These are phyloP conservation scores for Rhodotorula babjevae DNA, from an alignment of 768 basidiomycete genomes.

Conservation along the genomic window DNA sequence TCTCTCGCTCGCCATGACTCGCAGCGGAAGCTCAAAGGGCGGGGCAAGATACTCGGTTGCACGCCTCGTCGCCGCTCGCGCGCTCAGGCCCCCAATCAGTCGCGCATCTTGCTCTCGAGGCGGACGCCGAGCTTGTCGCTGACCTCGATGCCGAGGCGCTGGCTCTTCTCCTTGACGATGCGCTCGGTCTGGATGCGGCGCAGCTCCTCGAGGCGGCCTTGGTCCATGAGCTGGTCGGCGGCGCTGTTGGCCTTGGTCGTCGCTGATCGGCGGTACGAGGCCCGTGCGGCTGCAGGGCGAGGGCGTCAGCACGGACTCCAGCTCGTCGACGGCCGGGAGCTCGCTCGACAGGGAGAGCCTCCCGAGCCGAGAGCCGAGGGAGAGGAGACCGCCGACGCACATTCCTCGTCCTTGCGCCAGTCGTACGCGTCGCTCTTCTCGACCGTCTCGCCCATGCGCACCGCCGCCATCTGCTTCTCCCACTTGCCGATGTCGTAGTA, in stretches of 20 bases:
- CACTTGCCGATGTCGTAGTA: constrained; percentile 32
- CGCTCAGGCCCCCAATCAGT: not conserved
- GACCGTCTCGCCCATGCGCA: constrained; percentile 36
- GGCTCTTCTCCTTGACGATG: constrained; percentile 24
- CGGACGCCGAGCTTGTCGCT: constrained; percentile 19
- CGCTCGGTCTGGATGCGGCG: constrained; percentile 29
- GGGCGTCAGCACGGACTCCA: too few species aligned
- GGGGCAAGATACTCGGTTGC: too few species aligned
- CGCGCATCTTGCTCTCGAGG: constrained; percentile 16
- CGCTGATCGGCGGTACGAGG: constrained; percentile 8
- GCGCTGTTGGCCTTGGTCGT: not conserved
- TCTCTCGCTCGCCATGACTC: too few species aligned
- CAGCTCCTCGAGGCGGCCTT: constrained; percentile 19
- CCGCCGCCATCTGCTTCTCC: constrained; percentile 27
- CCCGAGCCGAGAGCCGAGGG: not conserved
- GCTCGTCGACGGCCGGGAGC: too few species aligned
- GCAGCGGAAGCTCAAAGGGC: too few species aligned
- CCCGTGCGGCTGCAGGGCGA: constrained; percentile 6
- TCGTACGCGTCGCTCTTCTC: constrained; percentile 21
- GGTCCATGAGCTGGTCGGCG: constrained; percentile 18
- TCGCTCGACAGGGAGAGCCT: too few species aligned
- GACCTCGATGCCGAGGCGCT: constrained; percentile 18
- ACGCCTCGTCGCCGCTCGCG: too few species aligned
- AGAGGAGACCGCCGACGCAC: not conserved
- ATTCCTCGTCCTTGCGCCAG: constrained; percentile 15